phyloP scores from a whole-genome alignment of 371 early-diverging fungal species.

The Mucor racemosus region DNA sequence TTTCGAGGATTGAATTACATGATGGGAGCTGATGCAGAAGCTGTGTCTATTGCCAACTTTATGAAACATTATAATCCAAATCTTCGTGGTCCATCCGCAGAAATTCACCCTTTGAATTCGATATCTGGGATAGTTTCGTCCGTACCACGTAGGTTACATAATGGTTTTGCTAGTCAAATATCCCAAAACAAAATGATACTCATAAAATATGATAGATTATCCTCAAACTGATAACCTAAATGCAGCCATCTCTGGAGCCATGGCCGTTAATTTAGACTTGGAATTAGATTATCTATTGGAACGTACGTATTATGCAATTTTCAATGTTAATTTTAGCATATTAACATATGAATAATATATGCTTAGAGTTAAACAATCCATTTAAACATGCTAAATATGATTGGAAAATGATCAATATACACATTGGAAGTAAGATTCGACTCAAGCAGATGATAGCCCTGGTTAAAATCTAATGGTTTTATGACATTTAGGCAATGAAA shows the following conservation, averaged over 20 bases:
- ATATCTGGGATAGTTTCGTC: background rate
- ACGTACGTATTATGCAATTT: conserved; percentile 12
- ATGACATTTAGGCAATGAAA: background rate
- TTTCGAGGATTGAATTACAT: conserved; percentile 39
- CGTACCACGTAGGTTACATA: background rate
- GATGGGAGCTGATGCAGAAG: conserved; percentile 36
- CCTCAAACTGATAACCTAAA: conserved; percentile 29
- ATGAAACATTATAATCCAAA: conserved; percentile 31
- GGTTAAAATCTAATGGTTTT: background rate
- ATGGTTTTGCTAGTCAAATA: too few relatives aligned
- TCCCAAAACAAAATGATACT: background rate
- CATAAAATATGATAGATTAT: conserved; percentile 12
- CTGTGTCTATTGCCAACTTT: conserved; percentile 35
- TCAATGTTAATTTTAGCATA: background rate
- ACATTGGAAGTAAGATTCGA: background rate
- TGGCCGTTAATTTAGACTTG: conserved; percentile 32
- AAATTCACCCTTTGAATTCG: conserved; percentile 16
- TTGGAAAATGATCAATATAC: background rate
- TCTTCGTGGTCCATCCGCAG: conserved; percentile 31
- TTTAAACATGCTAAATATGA: background rate
- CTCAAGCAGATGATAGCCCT: too few relatives aligned
- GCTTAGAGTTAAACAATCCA: background rate
- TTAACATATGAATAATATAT: background rate
- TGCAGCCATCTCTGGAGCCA: conserved; percentile 38
- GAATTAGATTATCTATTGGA: conserved; percentile 35